Percentiles rank a stretch among this genome's conserved stretches.
Evolutionary conservation across 495 filamentous ascomycete genomes (phyloP).

Genomic region (Hypoxylon trugodes): DNA sequence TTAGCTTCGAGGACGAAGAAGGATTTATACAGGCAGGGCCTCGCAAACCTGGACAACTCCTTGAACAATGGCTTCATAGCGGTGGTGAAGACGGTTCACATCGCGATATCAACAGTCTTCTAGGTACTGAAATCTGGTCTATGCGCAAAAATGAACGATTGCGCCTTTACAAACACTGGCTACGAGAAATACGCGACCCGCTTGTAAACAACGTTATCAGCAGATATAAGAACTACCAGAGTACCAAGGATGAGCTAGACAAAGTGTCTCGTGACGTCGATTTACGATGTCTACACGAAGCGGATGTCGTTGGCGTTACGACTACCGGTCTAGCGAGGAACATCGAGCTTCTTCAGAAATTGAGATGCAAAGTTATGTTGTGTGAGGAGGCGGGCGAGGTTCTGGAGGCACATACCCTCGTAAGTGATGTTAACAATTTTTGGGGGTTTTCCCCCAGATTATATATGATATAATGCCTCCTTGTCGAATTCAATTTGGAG

Average conservation of each 20-base stretch:
- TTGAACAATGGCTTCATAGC: constrained; percentile 32
- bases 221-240: constrained; percentile 44
- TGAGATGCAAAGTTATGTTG: constrained; percentile 73
- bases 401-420: constrained; percentile 73
- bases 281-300: constrained; percentile 59
- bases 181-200: constrained; percentile 49
- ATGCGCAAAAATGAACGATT: constrained; percentile 46
- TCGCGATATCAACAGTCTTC: constrained; percentile 15
- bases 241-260: constrained; percentile 47
- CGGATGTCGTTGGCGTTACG: constrained; percentile 76
- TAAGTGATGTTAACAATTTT: too few relatives aligned
- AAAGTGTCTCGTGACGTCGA: constrained; percentile 58
- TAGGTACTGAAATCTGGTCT: constrained; percentile 25
- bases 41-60: constrained; percentile 15
- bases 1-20: constrained; percentile 37
- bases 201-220: constrained; percentile 47
- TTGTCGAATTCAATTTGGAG: too few relatives aligned
- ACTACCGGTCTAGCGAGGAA: constrained; percentile 77
- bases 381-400: constrained; percentile 85
- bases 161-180: constrained; percentile 56
- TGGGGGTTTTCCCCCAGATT: too few relatives aligned
- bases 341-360: constrained; percentile 64
- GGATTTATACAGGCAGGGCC: constrained; percentile 30
- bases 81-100: neutral
- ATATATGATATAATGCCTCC: too few relatives aligned